phyloP scores from a whole-genome alignment of 768 basidiomycete species.

The Pulveroboletus frians region DNA sequence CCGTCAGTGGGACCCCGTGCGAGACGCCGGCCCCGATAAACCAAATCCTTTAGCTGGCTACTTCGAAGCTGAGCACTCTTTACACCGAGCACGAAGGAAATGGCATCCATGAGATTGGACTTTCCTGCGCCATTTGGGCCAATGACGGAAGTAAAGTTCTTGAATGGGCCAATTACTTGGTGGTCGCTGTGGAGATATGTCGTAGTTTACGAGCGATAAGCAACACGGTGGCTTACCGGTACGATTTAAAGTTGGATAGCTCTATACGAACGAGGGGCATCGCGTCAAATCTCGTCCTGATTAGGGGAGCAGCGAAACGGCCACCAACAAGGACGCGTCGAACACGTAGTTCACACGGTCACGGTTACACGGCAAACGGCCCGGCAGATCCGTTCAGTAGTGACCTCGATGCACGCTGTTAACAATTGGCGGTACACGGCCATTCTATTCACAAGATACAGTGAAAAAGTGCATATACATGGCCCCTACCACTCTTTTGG shows the following conservation, averaged over 20 bases:
- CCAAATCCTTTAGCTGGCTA: constrained; percentile 90
- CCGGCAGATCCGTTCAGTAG: background rate
- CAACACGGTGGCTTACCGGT: constrained; percentile 45
- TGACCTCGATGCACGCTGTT: too few relatives aligned
- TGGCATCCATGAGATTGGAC: constrained; percentile 99
- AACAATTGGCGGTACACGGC: background rate
- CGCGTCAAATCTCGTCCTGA: constrained; percentile 3
- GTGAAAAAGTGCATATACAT: background rate
- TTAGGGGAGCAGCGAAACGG: constrained; percentile 19
- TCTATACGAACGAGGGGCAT: constrained; percentile 88
- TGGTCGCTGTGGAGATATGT: constrained; percentile 48
- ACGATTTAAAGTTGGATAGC: constrained; percentile 96
- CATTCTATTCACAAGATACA: background rate
- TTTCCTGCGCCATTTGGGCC: constrained; percentile 99
- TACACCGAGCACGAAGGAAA: constrained; percentile 96
- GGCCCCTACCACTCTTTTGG: background rate
- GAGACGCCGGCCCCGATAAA: constrained; percentile 85
- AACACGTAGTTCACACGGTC: constrained; percentile 25
- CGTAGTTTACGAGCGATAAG: background rate
- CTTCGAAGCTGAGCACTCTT: constrained; percentile 90
- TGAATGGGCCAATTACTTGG: constrained; percentile 86
- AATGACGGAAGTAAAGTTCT: constrained; percentile 91
- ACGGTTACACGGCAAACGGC: constrained; percentile 1
- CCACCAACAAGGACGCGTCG: constrained; percentile 22
- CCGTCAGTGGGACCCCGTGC: constrained; percentile 45